Conservation (phyloP, 1,139 yeast species). For the Casaregolazyma lundiana region DNA sequence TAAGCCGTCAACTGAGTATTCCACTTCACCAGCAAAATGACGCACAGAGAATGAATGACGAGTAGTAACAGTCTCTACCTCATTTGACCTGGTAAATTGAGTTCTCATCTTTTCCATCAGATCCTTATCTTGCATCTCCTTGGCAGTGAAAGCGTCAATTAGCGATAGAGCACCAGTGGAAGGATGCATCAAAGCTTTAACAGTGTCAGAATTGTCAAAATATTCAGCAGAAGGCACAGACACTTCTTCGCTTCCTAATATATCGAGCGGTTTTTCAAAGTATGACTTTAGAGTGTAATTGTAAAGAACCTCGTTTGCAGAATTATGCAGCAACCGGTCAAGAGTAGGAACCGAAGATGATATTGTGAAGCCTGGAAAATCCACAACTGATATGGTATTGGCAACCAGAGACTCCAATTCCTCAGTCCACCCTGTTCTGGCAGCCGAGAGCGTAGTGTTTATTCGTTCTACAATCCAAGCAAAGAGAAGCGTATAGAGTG, state of each 20-base stretch:
- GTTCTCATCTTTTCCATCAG: conserved; percentile 32
- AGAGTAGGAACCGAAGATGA: conserved; percentile 34
- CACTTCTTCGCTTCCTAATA: conserved; percentile 39
- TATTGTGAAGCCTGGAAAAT: conserved; percentile 41
- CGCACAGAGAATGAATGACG: conserved; percentile 33
- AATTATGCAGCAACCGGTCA: conserved; percentile 38
- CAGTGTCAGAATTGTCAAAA: conserved; percentile 40
- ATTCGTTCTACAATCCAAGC: conserved; percentile 39
- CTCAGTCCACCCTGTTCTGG: conserved; percentile 20
- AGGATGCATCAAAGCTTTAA: conserved; percentile 35
- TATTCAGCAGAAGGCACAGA: conserved; percentile 35
- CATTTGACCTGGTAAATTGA: conserved; percentile 33
- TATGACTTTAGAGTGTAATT: conserved; percentile 35
- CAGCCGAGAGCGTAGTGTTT: conserved; percentile 34
- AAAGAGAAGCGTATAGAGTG: conserved; percentile 39
- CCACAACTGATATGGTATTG: conserved; percentile 36
- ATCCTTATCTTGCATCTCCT: conserved; percentile 33
- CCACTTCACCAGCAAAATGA: conserved; percentile 41
- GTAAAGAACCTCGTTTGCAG: conserved; percentile 40
- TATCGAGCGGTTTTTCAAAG: conserved; percentile 36
- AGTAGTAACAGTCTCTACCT: conserved; percentile 29
- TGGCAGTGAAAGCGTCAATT: conserved; percentile 37
- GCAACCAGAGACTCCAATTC: conserved; percentile 31
- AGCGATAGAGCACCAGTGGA: conserved; percentile 35
- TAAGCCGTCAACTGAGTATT: conserved; percentile 33